Base-by-base conservation (phyloP, 257 asterid species). In the Coffea eugenioides region DNA sequence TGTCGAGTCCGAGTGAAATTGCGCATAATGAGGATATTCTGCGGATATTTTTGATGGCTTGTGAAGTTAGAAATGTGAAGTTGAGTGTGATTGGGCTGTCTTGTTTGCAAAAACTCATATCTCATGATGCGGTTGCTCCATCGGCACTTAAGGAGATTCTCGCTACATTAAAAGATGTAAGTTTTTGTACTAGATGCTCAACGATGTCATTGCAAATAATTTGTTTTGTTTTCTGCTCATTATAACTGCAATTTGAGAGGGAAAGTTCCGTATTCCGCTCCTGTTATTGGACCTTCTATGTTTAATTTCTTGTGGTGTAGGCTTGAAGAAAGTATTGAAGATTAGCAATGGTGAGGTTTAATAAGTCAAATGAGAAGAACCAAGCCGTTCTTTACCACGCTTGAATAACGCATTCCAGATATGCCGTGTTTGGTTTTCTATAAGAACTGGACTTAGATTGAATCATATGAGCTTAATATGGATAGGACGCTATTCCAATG, bases 111-210 rank as follows among this genome's bases (percentile, higher is more conserved):
- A 93, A 95, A 89, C 96, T 95, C 80, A 90, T 95, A 76, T 90
- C 98, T 45, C 98, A 94, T 43, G 98, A 92, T 74, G 99, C 98
- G 39, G 93, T 95, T 67, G 93, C 97, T 59, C 97, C 97, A 41
- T 91, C 94, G 21, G 96, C 98, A 81, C 84, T 95, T 80, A 90
- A 88, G 82, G 94, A 91, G 79, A 95, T 95, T 65, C 95, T 94
- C 21, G 80, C 84, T 76, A 92, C 97, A 41, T 94, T 93, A 76
- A 95, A 94, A 88, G 97, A 92, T 80, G 99, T 95, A 94, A 95
- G 97, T 9, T 69, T 41, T 5, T 57, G 31, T 7, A 57, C 18
- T 43, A 18, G 69, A 41, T 27, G 27, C 49, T 73, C 34, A 13
- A 48, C 75, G 20, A 27, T 66, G 10, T 45, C 7, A 62, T 45